These are phyloP conservation scores for Penicillium odoratum DNA, from an alignment of 495 filamentous ascomycete genomes.

Conservation along the genomic window DNA sequence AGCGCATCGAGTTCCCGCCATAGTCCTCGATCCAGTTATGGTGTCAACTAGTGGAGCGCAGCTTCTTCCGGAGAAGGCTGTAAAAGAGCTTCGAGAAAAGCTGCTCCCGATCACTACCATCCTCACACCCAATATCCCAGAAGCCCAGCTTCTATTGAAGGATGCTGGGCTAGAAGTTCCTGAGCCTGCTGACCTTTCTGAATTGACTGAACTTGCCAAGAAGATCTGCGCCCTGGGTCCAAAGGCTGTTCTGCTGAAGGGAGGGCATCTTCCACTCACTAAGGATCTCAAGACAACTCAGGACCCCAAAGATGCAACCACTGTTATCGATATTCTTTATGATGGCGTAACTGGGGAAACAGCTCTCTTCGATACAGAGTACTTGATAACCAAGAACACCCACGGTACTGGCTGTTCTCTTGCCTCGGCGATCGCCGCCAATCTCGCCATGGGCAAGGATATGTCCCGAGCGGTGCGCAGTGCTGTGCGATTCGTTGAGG, in stretches of 20 bases:
- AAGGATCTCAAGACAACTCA: conserved; percentile 55
- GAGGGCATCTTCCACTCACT: conserved; percentile 82
- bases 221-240: conserved; percentile 67
- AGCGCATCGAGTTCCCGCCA: conserved; percentile 56
- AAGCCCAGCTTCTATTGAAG: conserved; percentile 73
- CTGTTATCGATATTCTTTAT: conserved; percentile 73
- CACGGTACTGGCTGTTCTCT: conserved; percentile 96
- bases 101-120: conserved; percentile 78
- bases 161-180: conserved; percentile 50
- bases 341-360: conserved; percentile 52
- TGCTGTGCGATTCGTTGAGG: conserved; percentile 79
- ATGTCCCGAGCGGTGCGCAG: conserved; percentile 64
- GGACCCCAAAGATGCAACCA: conserved; percentile 55
- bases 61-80: conserved; percentile 69
- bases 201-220: conserved; percentile 67
- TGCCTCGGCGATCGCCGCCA: conserved; percentile 89
- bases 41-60: conserved; percentile 81
- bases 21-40: conserved; percentile 94
- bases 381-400: conserved; percentile 72
- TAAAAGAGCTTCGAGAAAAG: conserved; percentile 60
- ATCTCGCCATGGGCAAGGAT: conserved; percentile 67
- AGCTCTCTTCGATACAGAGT: conserved; percentile 63
- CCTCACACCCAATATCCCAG: conserved; percentile 89
- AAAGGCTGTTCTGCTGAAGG: conserved; percentile 82
- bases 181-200: conserved; percentile 55